These are phyloP conservation scores for Lactarius sp. DNA, from an alignment of 768 basidiomycete genomes.

Conservation along the genomic window DNA sequence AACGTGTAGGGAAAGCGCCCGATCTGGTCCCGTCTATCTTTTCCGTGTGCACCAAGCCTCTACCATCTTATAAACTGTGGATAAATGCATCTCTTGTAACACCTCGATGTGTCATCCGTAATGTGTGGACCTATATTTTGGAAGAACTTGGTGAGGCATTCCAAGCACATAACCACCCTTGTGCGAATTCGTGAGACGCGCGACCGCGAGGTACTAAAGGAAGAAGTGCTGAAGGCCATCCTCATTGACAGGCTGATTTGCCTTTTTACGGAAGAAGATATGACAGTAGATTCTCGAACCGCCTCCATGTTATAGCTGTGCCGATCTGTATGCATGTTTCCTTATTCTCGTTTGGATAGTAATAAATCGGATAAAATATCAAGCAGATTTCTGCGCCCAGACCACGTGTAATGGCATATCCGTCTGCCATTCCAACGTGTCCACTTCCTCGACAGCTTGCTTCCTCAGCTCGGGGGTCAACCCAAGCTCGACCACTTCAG, in stretches of 20 bases:
- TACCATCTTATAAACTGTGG: too few species aligned
- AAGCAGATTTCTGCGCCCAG: conserved; percentile 14
- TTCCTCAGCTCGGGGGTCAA: too few species aligned
- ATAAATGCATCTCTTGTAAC: too few species aligned
- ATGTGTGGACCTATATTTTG: conserved; percentile 30
- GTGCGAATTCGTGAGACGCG: too few species aligned
- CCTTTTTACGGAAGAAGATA: neutral
- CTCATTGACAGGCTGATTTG: too few species aligned
- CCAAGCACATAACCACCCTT: too few species aligned
- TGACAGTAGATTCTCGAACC: neutral
- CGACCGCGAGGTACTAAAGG: conserved; percentile 29
- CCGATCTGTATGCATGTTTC: neutral
- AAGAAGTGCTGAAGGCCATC: too few species aligned
- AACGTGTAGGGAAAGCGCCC: too few species aligned
- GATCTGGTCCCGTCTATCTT: too few species aligned
- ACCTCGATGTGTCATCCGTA: too few species aligned
- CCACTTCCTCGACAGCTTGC: neutral
- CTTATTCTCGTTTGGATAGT: neutral
- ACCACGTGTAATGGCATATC: neutral
- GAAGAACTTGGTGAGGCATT: conserved; percentile 17
- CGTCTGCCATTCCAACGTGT: conserved; percentile 5
- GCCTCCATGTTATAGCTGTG: neutral
- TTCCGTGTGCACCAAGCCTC: too few species aligned
- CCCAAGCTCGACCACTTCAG: too few species aligned
- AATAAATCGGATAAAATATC: neutral